Conservation (phyloP, 169 alveolate species). For the Eimeria maxima region DNA sequence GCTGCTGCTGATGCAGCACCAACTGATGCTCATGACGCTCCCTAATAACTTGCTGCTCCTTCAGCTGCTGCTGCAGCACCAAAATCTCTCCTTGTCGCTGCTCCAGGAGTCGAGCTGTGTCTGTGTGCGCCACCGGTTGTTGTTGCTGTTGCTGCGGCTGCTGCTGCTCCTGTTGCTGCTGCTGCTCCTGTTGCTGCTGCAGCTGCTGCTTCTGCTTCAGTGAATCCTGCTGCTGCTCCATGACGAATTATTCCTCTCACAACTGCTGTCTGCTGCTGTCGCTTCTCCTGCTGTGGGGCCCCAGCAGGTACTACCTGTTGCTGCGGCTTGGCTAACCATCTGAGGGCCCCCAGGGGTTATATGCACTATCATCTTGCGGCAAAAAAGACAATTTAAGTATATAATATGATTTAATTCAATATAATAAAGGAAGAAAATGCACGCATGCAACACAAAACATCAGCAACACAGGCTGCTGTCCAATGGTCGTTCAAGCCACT, state of each 20-base stretch:
- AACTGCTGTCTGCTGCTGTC: no score
- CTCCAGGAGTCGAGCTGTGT: conserved; percentile 16
- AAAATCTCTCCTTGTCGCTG: conserved; percentile 44
- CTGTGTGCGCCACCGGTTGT: background rate
- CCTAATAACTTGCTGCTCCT: background rate
- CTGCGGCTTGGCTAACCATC: no score
- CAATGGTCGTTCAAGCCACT: background rate
- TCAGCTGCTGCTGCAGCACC: conserved; percentile 59
- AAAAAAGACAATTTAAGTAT: no score
- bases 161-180: background rate
- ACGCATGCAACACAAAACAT: no score
- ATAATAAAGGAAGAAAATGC: no score
- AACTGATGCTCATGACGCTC: conserved; percentile 34
- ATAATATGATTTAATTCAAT: no score
- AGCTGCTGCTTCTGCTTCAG: background rate
- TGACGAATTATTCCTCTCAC: no score
- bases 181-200: background rate
- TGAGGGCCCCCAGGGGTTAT: no score
- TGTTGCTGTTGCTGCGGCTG: background rate
- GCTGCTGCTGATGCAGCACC: conserved; percentile 26
- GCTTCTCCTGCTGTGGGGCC: no score
- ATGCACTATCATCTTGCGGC: no score
- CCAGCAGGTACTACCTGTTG: no score
- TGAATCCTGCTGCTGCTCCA: background rate
- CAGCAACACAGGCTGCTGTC: background rate